These are phyloP conservation scores for Saccharomyces uvarum DNA, from an alignment of 1,139 yeast species.

Conservation along the genomic window DNA sequence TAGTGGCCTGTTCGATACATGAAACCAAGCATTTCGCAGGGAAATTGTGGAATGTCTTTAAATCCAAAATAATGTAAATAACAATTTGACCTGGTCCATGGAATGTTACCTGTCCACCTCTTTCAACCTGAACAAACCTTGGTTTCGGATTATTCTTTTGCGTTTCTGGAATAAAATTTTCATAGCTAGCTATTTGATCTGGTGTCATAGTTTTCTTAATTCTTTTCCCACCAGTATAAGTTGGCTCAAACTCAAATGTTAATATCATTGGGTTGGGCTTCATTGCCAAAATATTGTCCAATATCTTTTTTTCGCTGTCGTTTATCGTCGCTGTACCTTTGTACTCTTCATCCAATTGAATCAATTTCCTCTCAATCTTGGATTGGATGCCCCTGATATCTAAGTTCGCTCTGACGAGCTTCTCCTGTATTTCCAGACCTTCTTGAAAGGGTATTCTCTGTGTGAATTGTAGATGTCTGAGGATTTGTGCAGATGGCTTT, in stretches of 20 bases:
- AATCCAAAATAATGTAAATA: slow-evolving; percentile 72
- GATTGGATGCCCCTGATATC: slow-evolving; percentile 52
- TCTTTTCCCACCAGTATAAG: slow-evolving; percentile 84
- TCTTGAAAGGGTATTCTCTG: slow-evolving; percentile 44
- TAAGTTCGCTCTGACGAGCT: slow-evolving; percentile 52
- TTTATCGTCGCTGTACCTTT: slow-evolving; percentile 32
- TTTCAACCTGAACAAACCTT: slow-evolving; percentile 61
- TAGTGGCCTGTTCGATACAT: slow-evolving; percentile 57
- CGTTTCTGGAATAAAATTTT: slow-evolving; percentile 19
- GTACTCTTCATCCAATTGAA: slow-evolving; percentile 38
- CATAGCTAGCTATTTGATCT: slow-evolving; percentile 29
- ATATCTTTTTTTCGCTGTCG: slow-evolving; percentile 41
- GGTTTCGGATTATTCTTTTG: slow-evolving; percentile 34
- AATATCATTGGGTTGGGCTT: slow-evolving; percentile 58
- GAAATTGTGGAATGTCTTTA: slow-evolving; percentile 50
- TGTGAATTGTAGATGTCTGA: slow-evolving; percentile 59
- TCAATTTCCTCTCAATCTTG: slow-evolving; percentile 39
- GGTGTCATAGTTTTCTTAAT: slow-evolving; percentile 45
- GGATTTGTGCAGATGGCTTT: slow-evolving; percentile 32
- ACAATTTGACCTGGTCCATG: slow-evolving; percentile 96
- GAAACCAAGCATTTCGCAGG: slow-evolving; percentile 73
- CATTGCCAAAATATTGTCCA: slow-evolving; percentile 41
- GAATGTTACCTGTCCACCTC: slow-evolving; percentile 98
- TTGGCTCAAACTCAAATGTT: slow-evolving; percentile 76
- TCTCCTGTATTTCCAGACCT: slow-evolving; percentile 59